Percentiles rank a stretch among this genome's conserved stretches.
Conservation (phyloP, 768 basidiomycete genomes). For the Mycena capillaripes region DNA sequence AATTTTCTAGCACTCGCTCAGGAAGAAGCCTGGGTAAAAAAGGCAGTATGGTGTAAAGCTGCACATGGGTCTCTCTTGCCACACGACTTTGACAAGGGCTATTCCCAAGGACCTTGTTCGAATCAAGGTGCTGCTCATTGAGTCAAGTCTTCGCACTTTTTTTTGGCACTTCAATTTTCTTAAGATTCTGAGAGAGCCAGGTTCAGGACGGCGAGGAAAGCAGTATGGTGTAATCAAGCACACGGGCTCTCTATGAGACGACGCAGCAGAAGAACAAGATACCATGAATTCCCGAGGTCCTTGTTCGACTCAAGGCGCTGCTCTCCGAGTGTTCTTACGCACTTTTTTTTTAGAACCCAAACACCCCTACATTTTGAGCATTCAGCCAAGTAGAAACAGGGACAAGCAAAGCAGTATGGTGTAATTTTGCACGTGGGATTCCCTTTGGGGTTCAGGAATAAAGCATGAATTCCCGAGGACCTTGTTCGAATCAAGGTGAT, state of each 20-base stretch:
- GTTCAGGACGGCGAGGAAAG: neutral
- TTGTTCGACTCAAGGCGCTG: neutral
- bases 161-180: no score
- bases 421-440: neutral
- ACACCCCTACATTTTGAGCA: neutral
- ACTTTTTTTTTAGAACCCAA: no score
- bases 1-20: no score
- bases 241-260: neutral
- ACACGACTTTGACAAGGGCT: neutral
- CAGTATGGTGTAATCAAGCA: conserved; percentile 3
- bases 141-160: no score
- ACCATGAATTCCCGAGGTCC: neutral
- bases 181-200: no score
- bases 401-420: neutral
- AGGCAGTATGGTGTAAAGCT: conserved; percentile 1
- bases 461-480: neutral
- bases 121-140: conserved; percentile 7
- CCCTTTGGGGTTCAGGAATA: neutral
- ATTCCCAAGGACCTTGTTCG: conserved; percentile 5
- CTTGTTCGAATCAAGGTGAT: conserved; percentile 10
- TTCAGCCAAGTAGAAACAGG: neutral
- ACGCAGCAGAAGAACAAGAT: no score
- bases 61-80: neutral
- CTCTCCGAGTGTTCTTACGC: no score
- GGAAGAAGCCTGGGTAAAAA: no score